These are phyloP conservation scores for Laetiporus sulphureus DNA, from an alignment of 1,284 basidiomycete species.

Conservation along the genomic window DNA sequence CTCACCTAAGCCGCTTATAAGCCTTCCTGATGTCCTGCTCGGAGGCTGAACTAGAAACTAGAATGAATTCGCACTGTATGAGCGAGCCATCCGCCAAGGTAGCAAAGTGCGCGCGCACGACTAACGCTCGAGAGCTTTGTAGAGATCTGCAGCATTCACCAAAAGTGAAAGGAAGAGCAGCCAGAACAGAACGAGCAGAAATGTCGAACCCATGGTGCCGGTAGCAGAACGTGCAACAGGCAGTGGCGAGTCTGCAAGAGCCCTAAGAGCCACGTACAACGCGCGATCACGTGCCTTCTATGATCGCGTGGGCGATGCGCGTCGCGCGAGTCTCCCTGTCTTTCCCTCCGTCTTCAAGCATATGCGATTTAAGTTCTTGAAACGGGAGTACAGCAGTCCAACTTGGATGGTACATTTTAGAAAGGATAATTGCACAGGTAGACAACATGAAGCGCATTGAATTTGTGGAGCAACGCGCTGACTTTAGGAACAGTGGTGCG, in stretches of 20 bases:
- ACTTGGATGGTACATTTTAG: too few species aligned
- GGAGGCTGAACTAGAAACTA: constrained; percentile 74
- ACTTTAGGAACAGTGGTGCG: too few species aligned
- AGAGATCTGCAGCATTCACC: constrained; percentile 61
- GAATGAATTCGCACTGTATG: constrained; percentile 13
- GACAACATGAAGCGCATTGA: too few species aligned
- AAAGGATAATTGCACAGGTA: too few species aligned
- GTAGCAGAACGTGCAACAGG: not conserved
- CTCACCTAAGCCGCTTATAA: constrained; percentile 82
- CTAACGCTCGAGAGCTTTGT: constrained; percentile 71
- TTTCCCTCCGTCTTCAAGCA: too few species aligned
- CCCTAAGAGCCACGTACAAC: not conserved
- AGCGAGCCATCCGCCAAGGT: constrained; percentile 22
- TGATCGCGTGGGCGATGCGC: too few species aligned
- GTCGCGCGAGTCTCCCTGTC: too few species aligned
- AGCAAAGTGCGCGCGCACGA: constrained; percentile 29
- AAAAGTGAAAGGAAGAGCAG: constrained; percentile 40
- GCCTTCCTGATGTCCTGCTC: constrained; percentile 87
- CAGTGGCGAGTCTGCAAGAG: not conserved
- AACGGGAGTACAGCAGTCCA: too few species aligned
- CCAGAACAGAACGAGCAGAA: constrained; percentile 25
- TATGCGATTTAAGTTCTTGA: too few species aligned
- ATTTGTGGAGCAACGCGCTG: too few species aligned
- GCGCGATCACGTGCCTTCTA: not conserved
- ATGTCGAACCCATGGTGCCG: not conserved